phyloP scores from a whole-genome alignment of 495 filamentous ascomycete species.

The Tuber brumale region DNA sequence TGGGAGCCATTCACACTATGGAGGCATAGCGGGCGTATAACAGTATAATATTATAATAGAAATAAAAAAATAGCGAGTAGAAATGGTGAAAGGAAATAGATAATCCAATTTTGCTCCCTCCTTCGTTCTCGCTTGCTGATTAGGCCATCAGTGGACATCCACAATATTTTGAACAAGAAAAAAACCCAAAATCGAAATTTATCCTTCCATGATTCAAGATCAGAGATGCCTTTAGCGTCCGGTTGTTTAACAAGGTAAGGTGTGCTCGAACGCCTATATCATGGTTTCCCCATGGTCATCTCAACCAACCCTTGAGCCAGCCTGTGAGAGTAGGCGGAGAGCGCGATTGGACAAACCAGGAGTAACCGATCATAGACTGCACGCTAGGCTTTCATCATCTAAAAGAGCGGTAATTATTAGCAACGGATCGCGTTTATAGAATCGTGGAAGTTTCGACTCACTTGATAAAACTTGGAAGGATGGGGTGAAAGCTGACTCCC shows the following conservation, averaged over 20 bases:
- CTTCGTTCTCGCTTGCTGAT: not conserved
- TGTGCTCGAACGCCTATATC: conserved; percentile 99
- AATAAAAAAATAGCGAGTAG: not conserved
- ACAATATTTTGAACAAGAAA: not conserved
- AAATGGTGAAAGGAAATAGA: conserved; percentile 10
- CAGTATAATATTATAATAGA: too few species aligned
- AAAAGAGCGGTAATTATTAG: conserved; percentile 46
- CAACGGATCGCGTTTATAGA: not conserved
- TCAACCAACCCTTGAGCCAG: conserved; percentile 83
- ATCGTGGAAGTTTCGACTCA: conserved; percentile 50
- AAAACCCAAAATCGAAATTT: not conserved
- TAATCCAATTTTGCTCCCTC: not conserved
- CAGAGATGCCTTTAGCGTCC: conserved; percentile 99
- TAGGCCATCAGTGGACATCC: not conserved
- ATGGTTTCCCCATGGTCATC: conserved; percentile 62
- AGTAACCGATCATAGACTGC: conserved; percentile 70
- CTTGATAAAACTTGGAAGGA: conserved; percentile 98
- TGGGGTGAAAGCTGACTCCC: conserved; percentile 56
- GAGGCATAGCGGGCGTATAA: not conserved
- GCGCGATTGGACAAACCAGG: conserved; percentile 53
- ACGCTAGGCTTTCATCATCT: conserved; percentile 99
- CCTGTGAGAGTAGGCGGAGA: conserved; percentile 62
- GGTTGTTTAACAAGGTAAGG: conserved; percentile 83
- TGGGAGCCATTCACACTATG: conserved; percentile 3
- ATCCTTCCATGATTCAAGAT: conserved; percentile 54